A percentile compares a stretch with the other conserved stretches of the same genome.
Conservation (phyloP, 805 yeast species). For the Kodamaea neixiangensis region DNA sequence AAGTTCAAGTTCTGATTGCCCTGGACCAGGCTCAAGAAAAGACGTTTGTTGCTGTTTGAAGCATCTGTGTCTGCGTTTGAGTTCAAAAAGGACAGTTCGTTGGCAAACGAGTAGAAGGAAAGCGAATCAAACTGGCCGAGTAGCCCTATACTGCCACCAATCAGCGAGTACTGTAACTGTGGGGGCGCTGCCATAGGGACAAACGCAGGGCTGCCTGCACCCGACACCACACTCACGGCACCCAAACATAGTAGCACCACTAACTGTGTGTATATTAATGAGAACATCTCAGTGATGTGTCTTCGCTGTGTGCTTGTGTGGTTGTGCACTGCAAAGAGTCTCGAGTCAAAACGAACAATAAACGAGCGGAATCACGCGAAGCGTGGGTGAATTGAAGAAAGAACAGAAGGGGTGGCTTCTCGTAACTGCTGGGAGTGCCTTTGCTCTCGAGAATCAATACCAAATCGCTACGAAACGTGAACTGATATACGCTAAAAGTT, state of each 20-base stretch:
- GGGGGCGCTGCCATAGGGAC: slow-evolving; percentile 17
- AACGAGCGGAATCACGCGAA: slow-evolving; percentile 1
- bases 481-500: not conserved
- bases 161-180: slow-evolving; percentile 21
- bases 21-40: slow-evolving; percentile 25
- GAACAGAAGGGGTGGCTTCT: not conserved
- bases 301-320: not conserved
- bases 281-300: not conserved
- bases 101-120: slow-evolving; percentile 28
- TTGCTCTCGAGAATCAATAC: not conserved
- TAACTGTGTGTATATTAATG: slow-evolving; percentile 3
- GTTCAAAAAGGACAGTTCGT: slow-evolving; percentile 26
- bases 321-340: not conserved
- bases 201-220: slow-evolving; percentile 1
- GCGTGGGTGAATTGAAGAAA: not conserved
- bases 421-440: not conserved
- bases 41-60: slow-evolving; percentile 12
- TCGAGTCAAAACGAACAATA: not conserved
- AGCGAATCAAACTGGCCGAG: slow-evolving; percentile 33
- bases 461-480: not conserved
- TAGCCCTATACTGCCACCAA: slow-evolving; percentile 34
- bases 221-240: not conserved
- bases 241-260: slow-evolving; percentile 2
- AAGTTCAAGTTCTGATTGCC: slow-evolving; percentile 16
- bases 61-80: not conserved